Evolutionary conservation across 2,329 filamentous ascomycete species (phyloP).

Genomic region (Venturia effusa): DNA sequence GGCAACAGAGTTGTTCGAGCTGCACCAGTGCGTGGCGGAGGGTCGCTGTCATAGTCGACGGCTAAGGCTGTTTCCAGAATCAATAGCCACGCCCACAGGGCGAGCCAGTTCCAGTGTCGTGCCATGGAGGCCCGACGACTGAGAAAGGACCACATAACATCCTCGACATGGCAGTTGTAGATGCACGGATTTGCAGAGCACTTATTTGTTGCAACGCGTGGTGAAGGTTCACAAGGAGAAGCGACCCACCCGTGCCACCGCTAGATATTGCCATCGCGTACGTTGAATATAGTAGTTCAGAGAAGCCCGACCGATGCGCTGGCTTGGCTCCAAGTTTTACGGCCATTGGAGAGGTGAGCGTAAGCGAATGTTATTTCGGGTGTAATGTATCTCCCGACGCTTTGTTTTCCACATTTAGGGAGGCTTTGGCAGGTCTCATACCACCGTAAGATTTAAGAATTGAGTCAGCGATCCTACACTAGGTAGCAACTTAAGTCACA

Average conservation of each 20-base stretch:
- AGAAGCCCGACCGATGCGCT: background rate
- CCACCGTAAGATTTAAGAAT: too few relatives aligned
- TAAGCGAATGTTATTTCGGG: background rate
- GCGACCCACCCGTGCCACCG: background rate
- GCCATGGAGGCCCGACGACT: background rate
- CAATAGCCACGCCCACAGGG: background rate
- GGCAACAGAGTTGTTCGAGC: background rate
- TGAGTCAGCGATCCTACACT: too few relatives aligned
- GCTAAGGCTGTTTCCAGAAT: background rate
- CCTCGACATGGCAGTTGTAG: background rate
- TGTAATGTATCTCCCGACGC: background rate
- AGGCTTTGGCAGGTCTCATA: too few relatives aligned
- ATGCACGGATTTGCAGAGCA: background rate
- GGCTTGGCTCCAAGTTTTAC: background rate
- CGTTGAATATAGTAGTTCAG: background rate
- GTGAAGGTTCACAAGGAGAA: background rate
- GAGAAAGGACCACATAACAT: background rate
- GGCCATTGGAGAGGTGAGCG: background rate
- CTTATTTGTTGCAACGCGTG: background rate
- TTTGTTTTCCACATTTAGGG: too few relatives aligned
- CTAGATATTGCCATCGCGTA: background rate
- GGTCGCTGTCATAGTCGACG: background rate
- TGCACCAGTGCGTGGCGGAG: background rate
- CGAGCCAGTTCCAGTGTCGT: background rate
- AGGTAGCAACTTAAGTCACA: too few relatives aligned